Evolutionary conservation across 192 early-diverging fungal genomes (phyloP), one percentile per base, ranked within the genome.

Genomic region (Linnemannia schmuckeri): DNA sequence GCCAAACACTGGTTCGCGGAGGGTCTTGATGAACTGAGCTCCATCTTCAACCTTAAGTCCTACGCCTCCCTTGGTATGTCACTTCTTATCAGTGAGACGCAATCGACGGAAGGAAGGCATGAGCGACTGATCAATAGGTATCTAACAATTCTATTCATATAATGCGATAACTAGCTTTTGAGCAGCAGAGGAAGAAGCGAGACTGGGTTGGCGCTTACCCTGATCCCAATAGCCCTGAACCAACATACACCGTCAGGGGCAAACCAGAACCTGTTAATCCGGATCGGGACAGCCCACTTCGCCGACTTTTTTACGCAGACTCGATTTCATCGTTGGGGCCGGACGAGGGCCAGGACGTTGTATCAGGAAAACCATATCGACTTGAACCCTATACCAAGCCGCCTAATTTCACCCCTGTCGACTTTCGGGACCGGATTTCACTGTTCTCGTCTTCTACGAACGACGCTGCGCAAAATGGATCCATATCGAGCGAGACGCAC

Each of bases 151-250:
- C 1, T 76, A 18, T 3, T n/a, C 18, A n/a, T 63, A 17, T 76
- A 24, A 61, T 12, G 10, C 42, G 8, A 17, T 24, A 79, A 79
- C 40, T 27, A 76, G 72, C 72, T 0, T 57, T 66, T 6, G 54
- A 85, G 35, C 77, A 85, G 33, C 77, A 76, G n/a, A 35, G 55
- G 12, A 75, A 69, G 42, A 40, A 57, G 46, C 49, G 49, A 18
- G 84, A 74, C 10, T 87, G 84, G 84, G 79, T 87, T 20, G 84
- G 84, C n/a, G 84, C 84, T 22, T 87, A 78, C 18, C 84, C 84
- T 30, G 68, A 52, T 1, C 54, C 55, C 46, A 22, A 38, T 20
- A 44, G 66, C 33, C 63, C 55, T 3, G 41, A 70, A 47, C 61
- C 70, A 3, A 38, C n/a, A 17, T 73, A 68, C 49, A 77, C 72